Evolutionary conservation across 345 rosid genomes (phyloP), one percentile per base, ranked within the genome.

Genomic region (Stellera chamaejasme): DNA sequence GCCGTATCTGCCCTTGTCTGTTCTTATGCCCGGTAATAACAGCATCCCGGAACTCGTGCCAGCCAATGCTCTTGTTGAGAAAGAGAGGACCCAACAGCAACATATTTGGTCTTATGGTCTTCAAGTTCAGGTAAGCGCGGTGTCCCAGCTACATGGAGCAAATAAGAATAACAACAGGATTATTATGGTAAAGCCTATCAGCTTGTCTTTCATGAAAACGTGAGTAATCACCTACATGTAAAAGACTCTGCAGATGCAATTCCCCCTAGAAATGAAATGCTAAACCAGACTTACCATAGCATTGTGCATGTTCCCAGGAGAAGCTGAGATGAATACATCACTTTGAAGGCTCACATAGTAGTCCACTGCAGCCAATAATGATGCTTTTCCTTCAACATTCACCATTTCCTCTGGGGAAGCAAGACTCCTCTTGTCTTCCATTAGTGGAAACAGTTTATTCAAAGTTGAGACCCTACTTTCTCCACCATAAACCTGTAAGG

Each of bases 241-340:
- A 32, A 36, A 55, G 43, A 16, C 42, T 10, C 14, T 4, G 19
- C 15, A 8, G 3, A 13, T 48, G 10, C 11, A 36, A 16, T 19
- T 32, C 1, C 9, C 9, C 39, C 39, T 5, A 5, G 5, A 4
- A 32, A 32, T 5, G 27, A 10, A 45, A 16, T 2, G 14, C 32
- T 9, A 55, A 53, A 32, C 27, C 54, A 2, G 45, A 54, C 46
- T 79, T 77, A 83, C 88, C 88, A 94, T 59, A 43, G 97, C 97
- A 56, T 94, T 94, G 73, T 90, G 97, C 99, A 90, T 90, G 71
- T 94, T 94, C 72, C 97, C 97, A 1, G 96, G 99, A 60, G 97
- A 90, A 42, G 99, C 95, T 32, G 97, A 87, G 58, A 94, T 85
- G 72, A 90, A 94, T 75, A 94, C 72, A 59, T 94, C 87, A 44